Evolutionary conservation across 2,329 filamentous ascomycete genomes (phyloP), one percentile per base, ranked within the genome.

Genomic region (Ophiosphaerella narmari): DNA sequence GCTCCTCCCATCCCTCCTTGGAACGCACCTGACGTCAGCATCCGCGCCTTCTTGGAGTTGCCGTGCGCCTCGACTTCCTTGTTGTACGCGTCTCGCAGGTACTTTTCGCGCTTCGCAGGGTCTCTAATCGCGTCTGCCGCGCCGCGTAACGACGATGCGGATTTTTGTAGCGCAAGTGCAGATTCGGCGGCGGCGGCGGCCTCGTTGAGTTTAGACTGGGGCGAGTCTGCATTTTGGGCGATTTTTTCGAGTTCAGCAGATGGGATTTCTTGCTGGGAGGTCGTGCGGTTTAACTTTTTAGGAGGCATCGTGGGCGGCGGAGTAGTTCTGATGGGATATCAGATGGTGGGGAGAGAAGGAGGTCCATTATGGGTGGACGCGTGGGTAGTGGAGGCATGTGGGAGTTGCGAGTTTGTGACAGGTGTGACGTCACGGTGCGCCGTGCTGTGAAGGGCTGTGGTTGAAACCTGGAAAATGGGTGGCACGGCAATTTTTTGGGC

Each of bases 1-100:
- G 71, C 75, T 2, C 75, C 76, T 6, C 72, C 75, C 11, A 69
- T 61, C 1, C 67, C 66, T 1, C 75, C 75, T 50, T 77, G 74
- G 48, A 76, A 77, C 1, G 71, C 70, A 1, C 76, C 68, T 1
- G 61, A 67, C 35, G 61, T 60, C 31, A 72, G 60, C 44, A 71
- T 57, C 1, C 69, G 57, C 23, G 69, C 69, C 32, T 72, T 72
- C 42, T 70, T 72, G 48, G 58, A 62, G 44, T 64, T 66, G 9
- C 67, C 69, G 24, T 71, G 66, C 1, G 69, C 69, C 39, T 71
- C 63, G 8, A 66, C 46, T 18, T 72, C 68, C 44, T 71, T 69
- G 33, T 65, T 59, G 38, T 71, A 70, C 11, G 69, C 68, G 43
- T 72, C 68, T 38, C 51, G 58, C 1, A 72, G 66, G 54, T 71